Base-by-base conservation (phyloP, 306 rosid genomes). In the Prunus mume region DNA sequence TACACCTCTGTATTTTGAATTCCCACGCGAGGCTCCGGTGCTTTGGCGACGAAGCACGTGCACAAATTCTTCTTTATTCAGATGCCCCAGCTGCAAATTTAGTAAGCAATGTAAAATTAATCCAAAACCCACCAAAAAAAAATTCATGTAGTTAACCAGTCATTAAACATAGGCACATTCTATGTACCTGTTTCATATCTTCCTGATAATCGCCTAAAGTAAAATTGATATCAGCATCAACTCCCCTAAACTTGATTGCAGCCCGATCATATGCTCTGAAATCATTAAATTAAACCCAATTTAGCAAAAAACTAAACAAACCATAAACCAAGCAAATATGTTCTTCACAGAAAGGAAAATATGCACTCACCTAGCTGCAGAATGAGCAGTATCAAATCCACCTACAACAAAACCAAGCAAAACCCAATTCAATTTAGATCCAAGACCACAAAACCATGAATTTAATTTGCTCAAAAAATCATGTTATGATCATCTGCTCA, bases 311-410 rank as follows among this genome's bases (percentile, higher is more conserved):
- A 50, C 27, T 2, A 32, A 56, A 17, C 66, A 19, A 38, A 18
- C 15, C 3, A 20, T 47, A 50, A 18, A 50, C 2, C 9, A 57
- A 19, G 4, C 7, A 30, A 54, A 1, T 30, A 55, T 30, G 19
- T 27, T 41, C 50, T 24, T 30, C 55, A 61, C 65, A 49, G 25
- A 47, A 71, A 77, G 18, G 27, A 12, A 24, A 24, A 46, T 14
- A 58, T 43, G 19, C 4, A 28, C 81, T 47, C 52, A 87, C 91
- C 85, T 83, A 15, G 91, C 91, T 5, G 91, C 91, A 12, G 86
- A 80, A 78, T 82, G 87, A 43, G 91, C 89, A 3, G 91, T 87
- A 80, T 87, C 91, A 56, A 87, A 87, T 46, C 91, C 91, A 69
- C 91, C 90, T 87, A 56, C 41, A 13, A 14, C 51, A 79, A 57